Conservation (phyloP, 345 rosid species). For the Brassica napus region DNA sequence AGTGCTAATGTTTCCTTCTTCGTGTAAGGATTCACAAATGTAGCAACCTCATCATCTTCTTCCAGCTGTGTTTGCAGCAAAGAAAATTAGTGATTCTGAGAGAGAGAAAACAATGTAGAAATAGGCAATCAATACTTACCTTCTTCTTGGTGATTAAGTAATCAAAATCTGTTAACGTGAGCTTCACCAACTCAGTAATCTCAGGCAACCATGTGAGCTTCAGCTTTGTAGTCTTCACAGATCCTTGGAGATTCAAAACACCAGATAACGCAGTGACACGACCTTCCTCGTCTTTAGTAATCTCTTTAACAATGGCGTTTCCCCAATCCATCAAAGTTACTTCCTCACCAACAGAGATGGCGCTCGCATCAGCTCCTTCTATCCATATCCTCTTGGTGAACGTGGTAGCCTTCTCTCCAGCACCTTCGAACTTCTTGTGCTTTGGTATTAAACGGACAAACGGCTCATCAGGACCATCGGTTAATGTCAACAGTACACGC, state of each 20-base stretch:
- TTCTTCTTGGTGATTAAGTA: slow-evolving; percentile 73
- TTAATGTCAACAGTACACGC: slow-evolving; percentile 60
- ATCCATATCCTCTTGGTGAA: slow-evolving; percentile 79
- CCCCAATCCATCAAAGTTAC: slow-evolving; percentile 97
- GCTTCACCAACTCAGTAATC: slow-evolving; percentile 56
- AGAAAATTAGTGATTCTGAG: neutral
- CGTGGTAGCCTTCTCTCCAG: slow-evolving; percentile 88
- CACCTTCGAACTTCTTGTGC: slow-evolving; percentile 92
- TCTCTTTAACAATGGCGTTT: slow-evolving; percentile 74
- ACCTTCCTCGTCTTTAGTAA: slow-evolving; percentile 63
- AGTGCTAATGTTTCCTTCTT: slow-evolving; percentile 68
- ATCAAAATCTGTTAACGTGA: slow-evolving; percentile 61
- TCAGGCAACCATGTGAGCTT: slow-evolving; percentile 92
- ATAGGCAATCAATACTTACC: slow-evolving; percentile 38
- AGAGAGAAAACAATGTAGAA: neutral
- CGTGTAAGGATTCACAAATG: slow-evolving; percentile 66
- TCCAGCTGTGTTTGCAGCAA: slow-evolving; percentile 58
- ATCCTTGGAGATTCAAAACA: slow-evolving; percentile 76
- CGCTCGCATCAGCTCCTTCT: slow-evolving; percentile 71
- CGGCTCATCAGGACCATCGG: slow-evolving; percentile 64
- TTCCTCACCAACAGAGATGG: slow-evolving; percentile 71
- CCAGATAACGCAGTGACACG: slow-evolving; percentile 58
- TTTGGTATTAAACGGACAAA: slow-evolving; percentile 74
- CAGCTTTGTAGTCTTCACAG: slow-evolving; percentile 84
- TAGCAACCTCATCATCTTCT: slow-evolving; percentile 74